Evolutionary conservation across 352 stramenopile genomes (phyloP), one percentile per base, ranked within the genome.

Genomic region (Phytophthora cryptogea): DNA sequence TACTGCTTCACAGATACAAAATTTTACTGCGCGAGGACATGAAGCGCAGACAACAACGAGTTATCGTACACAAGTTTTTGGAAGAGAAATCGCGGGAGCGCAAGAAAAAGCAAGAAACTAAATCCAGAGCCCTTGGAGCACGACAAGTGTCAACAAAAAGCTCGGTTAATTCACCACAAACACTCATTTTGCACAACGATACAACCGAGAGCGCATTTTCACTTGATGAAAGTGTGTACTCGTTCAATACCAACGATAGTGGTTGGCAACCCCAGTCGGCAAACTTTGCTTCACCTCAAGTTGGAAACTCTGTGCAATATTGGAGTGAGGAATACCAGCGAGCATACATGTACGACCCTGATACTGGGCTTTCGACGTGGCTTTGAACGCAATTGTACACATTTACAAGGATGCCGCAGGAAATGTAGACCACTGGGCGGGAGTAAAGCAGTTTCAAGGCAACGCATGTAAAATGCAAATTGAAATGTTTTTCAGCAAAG

Each of bases 241-340:
- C 45, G 2, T 41, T 42, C 17, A 13, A 35, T 14, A 50, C 17
- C 16, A 48, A 6, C 13, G 31, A 44, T 13, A 32, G 35, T 28
- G 20, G 14, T 17, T 44, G 44, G 46, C 59, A 63, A 46, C 23
- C 10, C 40, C 4, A 10, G 4, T 45, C 23, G 20, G 4, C 17
- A 6, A 17, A 52, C 4, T 14, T 26, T 14, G 7, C 30, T 42
- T 43, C 54, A 31, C 26, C n/a, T n/a, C n/a, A n/a, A n/a, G n/a
- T n/a, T n/a, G n/a, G n/a, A n/a, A n/a, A n/a, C n/a, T n/a, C 73
- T 13, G 57, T 77, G 16, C 55, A 76, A 28, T 85, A 73, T 53
- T 89, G 77, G 77, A 89, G 80, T 57, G 77, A 88, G 11, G 80
- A 89, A 63, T 72, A 78, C 37, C 70, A 86, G 45, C 68, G 68